Evolutionary conservation across 2,329 filamentous ascomycete genomes (phyloP).

Genomic region (Calonectria hawksworthii): DNA sequence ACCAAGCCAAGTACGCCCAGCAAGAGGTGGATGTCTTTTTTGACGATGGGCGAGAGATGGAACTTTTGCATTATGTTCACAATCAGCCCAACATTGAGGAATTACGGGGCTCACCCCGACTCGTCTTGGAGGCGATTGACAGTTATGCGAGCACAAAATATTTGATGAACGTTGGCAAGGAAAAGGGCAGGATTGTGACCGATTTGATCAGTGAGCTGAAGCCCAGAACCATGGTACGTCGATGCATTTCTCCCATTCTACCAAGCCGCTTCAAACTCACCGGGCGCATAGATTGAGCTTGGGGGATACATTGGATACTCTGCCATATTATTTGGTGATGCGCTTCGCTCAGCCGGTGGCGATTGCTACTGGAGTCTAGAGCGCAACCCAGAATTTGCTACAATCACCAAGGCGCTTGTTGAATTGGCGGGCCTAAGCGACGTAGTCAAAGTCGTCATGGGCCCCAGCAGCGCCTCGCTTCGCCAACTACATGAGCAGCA

Average conservation of each 20-base stretch:
- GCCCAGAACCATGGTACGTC: conserved; percentile 72
- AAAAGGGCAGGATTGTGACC: conserved; percentile 80
- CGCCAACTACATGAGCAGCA: conserved; percentile 69
- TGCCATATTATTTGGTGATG: conserved; percentile 79
- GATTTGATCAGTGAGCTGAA: conserved; percentile 77
- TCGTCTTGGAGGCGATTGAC: conserved; percentile 78
- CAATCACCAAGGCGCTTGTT: conserved; percentile 76
- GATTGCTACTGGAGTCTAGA: conserved; percentile 80
- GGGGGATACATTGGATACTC: conserved; percentile 89
- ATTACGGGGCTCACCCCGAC: conserved; percentile 73
- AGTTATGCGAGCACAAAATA: conserved; percentile 75
- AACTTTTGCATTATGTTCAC: conserved; percentile 79
- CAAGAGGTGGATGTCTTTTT: conserved; percentile 61
- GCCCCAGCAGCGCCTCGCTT: conserved; percentile 75
- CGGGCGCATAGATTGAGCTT: conserved; percentile 71
- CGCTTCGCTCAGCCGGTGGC: conserved; percentile 75
- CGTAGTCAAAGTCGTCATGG: conserved; percentile 78
- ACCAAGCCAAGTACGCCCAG: conserved; percentile 54
- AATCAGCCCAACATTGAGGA: conserved; percentile 71
- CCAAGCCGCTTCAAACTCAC: neutral
- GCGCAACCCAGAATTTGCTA: conserved; percentile 79
- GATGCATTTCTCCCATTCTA: neutral
- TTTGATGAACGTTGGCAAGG: conserved; percentile 84
- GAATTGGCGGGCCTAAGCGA: conserved; percentile 80
- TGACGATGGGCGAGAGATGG: conserved; percentile 81